A percentile compares a stretch with the other conserved stretches of the same genome.
These are phyloP conservation scores for Phialemoniopsis sp. DNA, from an alignment of 2,329 filamentous ascomycete genomes.

Conservation along the genomic window DNA sequence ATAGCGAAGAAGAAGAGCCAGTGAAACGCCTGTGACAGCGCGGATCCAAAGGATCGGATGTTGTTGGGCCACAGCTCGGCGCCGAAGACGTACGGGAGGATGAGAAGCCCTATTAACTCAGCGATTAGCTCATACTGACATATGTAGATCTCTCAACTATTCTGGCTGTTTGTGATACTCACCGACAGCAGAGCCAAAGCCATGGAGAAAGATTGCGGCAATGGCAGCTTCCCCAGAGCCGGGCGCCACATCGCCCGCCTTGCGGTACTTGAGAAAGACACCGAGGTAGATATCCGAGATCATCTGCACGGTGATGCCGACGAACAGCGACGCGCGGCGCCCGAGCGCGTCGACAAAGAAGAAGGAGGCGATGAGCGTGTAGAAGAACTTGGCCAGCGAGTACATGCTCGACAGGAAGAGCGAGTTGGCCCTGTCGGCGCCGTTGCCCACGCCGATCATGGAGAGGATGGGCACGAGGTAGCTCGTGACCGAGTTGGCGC, in stretches of 20 bases:
- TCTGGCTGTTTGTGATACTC: too few relatives aligned
- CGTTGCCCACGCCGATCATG: conserved; percentile 24
- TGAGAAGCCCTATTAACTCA: too few relatives aligned
- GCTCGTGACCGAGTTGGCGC: conserved; percentile 36
- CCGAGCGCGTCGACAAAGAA: conserved; percentile 37
- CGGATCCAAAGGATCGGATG: conserved; percentile 37
- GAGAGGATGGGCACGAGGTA: conserved; percentile 37
- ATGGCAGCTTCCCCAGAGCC: conserved; percentile 27
- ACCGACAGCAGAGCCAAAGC: conserved; percentile 35
- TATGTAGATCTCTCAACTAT: too few relatives aligned
- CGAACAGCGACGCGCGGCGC: conserved; percentile 20
- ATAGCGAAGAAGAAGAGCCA: conserved; percentile 33
- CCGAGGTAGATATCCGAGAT: conserved; percentile 34
- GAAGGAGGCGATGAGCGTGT: conserved; percentile 32
- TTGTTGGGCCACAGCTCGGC: conserved; percentile 39
- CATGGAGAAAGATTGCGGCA: conserved; percentile 38
- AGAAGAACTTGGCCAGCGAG: conserved; percentile 35
- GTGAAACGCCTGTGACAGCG: conserved; percentile 27
- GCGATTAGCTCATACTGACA: too few relatives aligned
- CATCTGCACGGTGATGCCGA: conserved; percentile 29
- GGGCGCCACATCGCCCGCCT: conserved; percentile 13
- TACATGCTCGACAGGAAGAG: conserved; percentile 39
- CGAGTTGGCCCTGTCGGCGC: conserved; percentile 19
- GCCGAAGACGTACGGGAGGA: conserved; percentile 39
- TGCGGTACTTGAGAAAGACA: conserved; percentile 29